These are phyloP conservation scores for Ustilago shanxiensis DNA, from an alignment of 1,284 basidiomycete genomes.

Conservation along the genomic window DNA sequence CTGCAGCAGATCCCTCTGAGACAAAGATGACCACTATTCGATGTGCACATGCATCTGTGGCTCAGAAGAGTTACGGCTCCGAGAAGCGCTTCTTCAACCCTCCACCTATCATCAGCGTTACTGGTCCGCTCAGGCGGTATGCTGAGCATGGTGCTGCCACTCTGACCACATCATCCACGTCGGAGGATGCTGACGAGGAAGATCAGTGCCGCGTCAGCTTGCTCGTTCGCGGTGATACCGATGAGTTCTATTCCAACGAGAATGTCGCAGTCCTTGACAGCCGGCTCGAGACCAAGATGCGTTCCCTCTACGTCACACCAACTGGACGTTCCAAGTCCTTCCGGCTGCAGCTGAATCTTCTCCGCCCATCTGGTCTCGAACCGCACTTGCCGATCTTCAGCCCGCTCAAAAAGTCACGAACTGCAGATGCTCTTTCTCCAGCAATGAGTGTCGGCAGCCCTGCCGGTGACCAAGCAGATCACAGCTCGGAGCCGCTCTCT, in stretches of 20 bases:
- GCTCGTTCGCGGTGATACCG: slow-evolving; percentile 85
- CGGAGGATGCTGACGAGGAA: slow-evolving; percentile 43
- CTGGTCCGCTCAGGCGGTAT: slow-evolving; percentile 75
- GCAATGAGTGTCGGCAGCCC: slow-evolving; percentile 30
- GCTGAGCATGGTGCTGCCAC: slow-evolving; percentile 48
- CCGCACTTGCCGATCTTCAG: slow-evolving; percentile 50
- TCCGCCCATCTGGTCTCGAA: slow-evolving; percentile 43
- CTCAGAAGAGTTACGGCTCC: slow-evolving; percentile 90
- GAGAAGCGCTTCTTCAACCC: slow-evolving; percentile 92
- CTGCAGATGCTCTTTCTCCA: slow-evolving; percentile 31
- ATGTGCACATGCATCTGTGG: slow-evolving; percentile 87
- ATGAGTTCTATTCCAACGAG: slow-evolving; percentile 74
- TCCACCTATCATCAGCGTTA: slow-evolving; percentile 87
- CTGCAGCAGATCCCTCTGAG: slow-evolving; percentile 23
- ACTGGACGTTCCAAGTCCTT: slow-evolving; percentile 90
- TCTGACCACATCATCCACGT: slow-evolving; percentile 27
- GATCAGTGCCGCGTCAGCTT: slow-evolving; percentile 75
- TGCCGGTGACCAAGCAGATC: slow-evolving; percentile 20
- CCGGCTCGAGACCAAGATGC: slow-evolving; percentile 82
- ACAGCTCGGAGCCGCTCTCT: slow-evolving; percentile 31
- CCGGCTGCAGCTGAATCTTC: slow-evolving; percentile 78
- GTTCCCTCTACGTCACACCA: slow-evolving; percentile 87
- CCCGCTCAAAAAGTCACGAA: slow-evolving; percentile 43
- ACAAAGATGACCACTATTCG: slow-evolving; percentile 79
- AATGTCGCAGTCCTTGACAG: slow-evolving; percentile 72